Percentiles rank a stretch among this genome's conserved stretches.
These are phyloP conservation scores for Golubevia sp. DNA, from an alignment of 1,284 basidiomycete species.

Conservation along the genomic window DNA sequence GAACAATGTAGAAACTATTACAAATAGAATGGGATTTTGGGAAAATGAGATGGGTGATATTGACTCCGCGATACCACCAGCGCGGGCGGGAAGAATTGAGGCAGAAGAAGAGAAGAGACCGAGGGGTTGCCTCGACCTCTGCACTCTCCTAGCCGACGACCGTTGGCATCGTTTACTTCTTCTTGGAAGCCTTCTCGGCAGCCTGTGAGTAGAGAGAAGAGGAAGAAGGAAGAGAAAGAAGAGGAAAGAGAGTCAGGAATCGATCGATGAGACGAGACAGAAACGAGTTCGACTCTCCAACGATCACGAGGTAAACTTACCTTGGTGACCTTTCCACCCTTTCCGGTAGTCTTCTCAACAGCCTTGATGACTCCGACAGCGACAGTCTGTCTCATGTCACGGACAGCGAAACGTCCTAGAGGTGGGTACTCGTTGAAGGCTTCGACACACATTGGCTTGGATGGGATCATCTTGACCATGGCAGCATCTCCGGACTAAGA, in stretches of 20 bases:
- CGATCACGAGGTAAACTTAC: background rate
- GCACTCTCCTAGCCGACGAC: background rate
- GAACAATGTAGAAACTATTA: too few species aligned
- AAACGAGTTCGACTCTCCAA: background rate
- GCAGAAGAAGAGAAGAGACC: background rate
- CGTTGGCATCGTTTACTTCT: slow-evolving; percentile 36
- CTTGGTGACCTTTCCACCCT: slow-evolving; percentile 76
- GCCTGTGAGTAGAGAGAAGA: slow-evolving; percentile 60
- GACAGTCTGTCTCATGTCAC: slow-evolving; percentile 64
- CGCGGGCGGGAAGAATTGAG: slow-evolving; percentile 8
- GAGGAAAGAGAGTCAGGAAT: too few species aligned
- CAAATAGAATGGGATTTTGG: too few species aligned
- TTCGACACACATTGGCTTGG: slow-evolving; percentile 98
- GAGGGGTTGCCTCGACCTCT: background rate
- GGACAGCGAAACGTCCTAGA: slow-evolving; percentile 88
- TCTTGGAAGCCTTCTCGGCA: slow-evolving; percentile 80
- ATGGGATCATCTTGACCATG: slow-evolving; percentile 96
- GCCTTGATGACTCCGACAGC: slow-evolving; percentile 93
- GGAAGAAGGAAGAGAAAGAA: too few species aligned
- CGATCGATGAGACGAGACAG: too few species aligned
- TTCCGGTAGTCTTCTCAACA: slow-evolving; percentile 25
- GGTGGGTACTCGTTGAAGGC: slow-evolving; percentile 97
- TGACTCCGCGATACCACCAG: slow-evolving; percentile 14
- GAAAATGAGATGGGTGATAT: slow-evolving; percentile 5
- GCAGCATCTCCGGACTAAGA: slow-evolving; percentile 69